Base-by-base conservation (phyloP, 2,329 filamentous ascomycete genomes). In the Monosporascus ibericus region DNA sequence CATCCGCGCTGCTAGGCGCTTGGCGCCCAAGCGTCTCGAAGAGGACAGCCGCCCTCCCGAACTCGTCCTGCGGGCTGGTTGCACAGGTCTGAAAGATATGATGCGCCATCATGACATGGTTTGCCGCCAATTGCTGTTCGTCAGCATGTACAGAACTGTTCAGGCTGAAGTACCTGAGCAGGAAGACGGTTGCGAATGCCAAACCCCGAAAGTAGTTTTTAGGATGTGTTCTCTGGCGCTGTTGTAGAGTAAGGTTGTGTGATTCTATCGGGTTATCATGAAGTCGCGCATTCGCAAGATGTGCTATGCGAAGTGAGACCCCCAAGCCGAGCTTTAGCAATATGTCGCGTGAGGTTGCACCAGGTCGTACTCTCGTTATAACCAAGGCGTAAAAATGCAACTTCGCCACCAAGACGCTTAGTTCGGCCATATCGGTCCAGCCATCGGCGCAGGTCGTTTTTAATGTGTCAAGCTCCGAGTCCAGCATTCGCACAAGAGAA, bases 111-210 rank as follows among this genome's bases (percentile, higher is more conserved):
- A 59, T 58, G 27, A 67, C 61, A 52, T 65, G 63, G 47, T 63
- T 63, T 3, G 63, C 63, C 6, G 63, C 64, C 17, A 62, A 27
- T 36, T 66, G 63, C 44, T 61, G 62, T 48, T 67, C 64, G 40
- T 66, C 63, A 27, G 53, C 39, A n/a, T 58, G 60, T 15, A 57
- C 57, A 6, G 48, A 48, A 37, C 53, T 57, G 50, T 63, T 63
- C 17, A 62, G 55, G 39, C 57, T 61, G 47, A 65, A 66, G 50
- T 65, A 67, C 18, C 59, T 55, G n/a, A 67, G 59, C 3, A 67
- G 60, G 53, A 67, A 67, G 11, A 65, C 63, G 11, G 63, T 64
- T 17, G 64, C 63, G 49, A 67, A 67, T 6, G 61, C 63, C 9
- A 67, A 53, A 9, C 58, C 58, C 24, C 58, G 55, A 52, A 58